Evolutionary conservation across 2,329 filamentous ascomycete genomes (phyloP).

Genomic region (Karstenula rhodostoma): DNA sequence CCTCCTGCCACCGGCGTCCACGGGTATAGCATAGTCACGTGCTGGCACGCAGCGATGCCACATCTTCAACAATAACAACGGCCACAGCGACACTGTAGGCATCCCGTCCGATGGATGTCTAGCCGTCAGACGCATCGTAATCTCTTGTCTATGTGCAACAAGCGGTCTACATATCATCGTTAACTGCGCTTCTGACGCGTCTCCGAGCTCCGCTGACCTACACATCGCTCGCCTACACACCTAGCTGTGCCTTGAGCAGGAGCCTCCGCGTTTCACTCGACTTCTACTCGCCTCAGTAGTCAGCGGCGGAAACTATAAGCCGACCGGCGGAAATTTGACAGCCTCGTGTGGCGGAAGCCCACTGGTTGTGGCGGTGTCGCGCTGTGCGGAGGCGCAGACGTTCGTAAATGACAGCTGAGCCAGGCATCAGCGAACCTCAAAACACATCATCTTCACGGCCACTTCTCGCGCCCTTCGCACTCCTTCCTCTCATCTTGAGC

Average conservation of each 20-base stretch:
- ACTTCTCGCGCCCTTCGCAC: neutral
- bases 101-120: neutral
- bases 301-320: neutral
- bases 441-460: neutral
- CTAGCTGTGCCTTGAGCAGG: constrained; percentile 2
- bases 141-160: neutral
- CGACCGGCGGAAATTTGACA: neutral
- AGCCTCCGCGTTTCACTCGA: constrained; percentile 11
- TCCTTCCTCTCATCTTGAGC: neutral
- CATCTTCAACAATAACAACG: neutral
- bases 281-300: neutral
- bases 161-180: neutral
- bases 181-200: neutral
- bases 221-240: neutral
- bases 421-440: constrained; percentile 11
- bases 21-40: no score
- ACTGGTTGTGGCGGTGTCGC: constrained; percentile 9
- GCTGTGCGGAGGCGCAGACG: constrained; percentile 5
- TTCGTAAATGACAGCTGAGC: neutral
- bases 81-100: neutral
- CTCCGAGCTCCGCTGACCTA: neutral
- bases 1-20: neutral
- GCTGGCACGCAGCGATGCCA: neutral
- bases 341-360: neutral
- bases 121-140: neutral